Percentiles rank a stretch among this genome's conserved stretches.
Evolutionary conservation across 2,329 filamentous ascomycete genomes (phyloP).

Genomic region (Aspergillus pseudotamarii): DNA sequence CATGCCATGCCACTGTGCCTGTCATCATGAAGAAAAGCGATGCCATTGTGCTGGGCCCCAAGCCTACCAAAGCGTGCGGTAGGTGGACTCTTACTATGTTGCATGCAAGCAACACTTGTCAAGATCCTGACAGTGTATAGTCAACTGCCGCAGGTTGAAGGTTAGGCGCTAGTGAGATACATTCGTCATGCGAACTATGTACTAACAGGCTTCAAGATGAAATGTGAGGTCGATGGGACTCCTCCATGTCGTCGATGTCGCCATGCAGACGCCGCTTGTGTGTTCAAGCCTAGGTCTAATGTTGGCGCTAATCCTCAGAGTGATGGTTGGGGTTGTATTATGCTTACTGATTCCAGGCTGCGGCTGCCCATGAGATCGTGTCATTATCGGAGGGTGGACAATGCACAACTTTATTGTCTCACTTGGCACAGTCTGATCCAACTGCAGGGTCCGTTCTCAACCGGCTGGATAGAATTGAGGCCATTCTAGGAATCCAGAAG

Average conservation of each 20-base stretch:
- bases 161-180: constrained; percentile 7
- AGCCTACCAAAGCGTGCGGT: constrained; percentile 37
- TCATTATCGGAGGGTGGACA: constrained; percentile 15
- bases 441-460: constrained; percentile 23
- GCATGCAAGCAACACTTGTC: not conserved
- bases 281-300: constrained; percentile 36
- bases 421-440: constrained; percentile 16
- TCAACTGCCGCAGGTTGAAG: constrained; percentile 36
- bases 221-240: constrained; percentile 32
- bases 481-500: constrained; percentile 25
- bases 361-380: constrained; percentile 25
- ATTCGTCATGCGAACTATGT: not conserved
- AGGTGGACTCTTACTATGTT: constrained; percentile 16
- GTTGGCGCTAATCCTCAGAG: constrained; percentile 17
- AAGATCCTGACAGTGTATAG: constrained; percentile 20
- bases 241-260: constrained; percentile 34
- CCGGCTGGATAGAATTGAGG: constrained; percentile 30
- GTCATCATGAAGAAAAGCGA: constrained; percentile 24
- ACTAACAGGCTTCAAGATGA: constrained; percentile 27
- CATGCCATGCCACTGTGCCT: not conserved
- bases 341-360: constrained; percentile 24
- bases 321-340: not conserved
- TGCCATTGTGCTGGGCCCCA: constrained; percentile 25
- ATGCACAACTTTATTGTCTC: constrained; percentile 6
- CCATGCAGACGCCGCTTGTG: constrained; percentile 24